A percentile compares a stretch with the other conserved stretches of the same genome.
Evolutionary conservation across 2,329 filamentous ascomycete genomes (phyloP).

Genomic region (Colletotrichum filicis): DNA sequence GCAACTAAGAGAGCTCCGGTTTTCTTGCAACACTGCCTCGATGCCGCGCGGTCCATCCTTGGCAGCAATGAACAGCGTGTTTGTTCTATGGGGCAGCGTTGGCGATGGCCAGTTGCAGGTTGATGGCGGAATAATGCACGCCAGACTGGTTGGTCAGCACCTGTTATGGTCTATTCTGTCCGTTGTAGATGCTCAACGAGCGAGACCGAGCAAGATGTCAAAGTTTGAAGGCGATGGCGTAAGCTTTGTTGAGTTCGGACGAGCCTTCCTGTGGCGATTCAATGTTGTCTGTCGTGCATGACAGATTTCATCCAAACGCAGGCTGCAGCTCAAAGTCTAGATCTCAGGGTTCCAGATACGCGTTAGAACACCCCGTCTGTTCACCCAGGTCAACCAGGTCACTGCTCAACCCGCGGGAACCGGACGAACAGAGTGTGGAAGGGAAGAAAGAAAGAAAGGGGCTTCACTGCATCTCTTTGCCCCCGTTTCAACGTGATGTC

Average conservation of each 20-base stretch:
- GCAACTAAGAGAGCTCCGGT: background rate
- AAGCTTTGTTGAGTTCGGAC: background rate
- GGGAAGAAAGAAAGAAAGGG: background rate
- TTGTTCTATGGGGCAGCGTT: background rate
- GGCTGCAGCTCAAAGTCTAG: background rate
- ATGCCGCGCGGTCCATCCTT: conserved; percentile 14
- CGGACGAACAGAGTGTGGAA: background rate
- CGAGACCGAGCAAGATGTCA: background rate
- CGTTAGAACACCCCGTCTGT: conserved; percentile 1
- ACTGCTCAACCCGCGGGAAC: background rate
- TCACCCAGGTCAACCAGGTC: background rate
- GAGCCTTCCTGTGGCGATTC: background rate
- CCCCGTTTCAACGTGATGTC: conserved; percentile 3
- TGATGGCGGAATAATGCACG: background rate
- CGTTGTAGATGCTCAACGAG: background rate
- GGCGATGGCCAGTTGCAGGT: conserved; percentile 10
- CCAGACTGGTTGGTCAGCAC: background rate
- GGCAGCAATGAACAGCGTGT: background rate
- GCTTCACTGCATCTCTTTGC: conserved; percentile 8
- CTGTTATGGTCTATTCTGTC: background rate
- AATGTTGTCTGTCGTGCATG: background rate
- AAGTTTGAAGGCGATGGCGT: background rate
- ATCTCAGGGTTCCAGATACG: conserved; percentile 7
- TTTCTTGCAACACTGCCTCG: conserved; percentile 15
- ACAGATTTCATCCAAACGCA: background rate